Evolutionary conservation across 495 filamentous ascomycete species (phyloP), one percentile per base, ranked within the genome.

Genomic region (Pseudevernia furfuracea): DNA sequence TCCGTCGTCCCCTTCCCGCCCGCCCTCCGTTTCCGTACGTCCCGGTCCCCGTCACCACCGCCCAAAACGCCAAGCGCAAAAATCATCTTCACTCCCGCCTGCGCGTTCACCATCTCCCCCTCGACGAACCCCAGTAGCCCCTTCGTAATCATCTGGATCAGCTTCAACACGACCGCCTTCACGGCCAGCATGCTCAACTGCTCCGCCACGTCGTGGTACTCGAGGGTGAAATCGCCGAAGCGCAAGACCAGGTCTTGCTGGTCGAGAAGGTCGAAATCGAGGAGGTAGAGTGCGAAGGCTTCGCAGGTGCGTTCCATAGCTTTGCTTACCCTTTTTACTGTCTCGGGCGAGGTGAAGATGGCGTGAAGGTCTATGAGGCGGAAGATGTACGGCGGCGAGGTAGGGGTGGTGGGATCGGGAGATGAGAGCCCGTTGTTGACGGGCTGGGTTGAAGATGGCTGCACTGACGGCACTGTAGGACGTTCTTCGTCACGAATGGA

Each of bases 281-380:
- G 21, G 9, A 59, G n/a, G 8, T 0, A 1, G 28, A 6, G 28
- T 1, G 57, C 57, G 15, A 41, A 21, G 39, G 10, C 39, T 15
- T 59, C 57, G 25, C 12, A 25, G 36, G 8, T 7, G 57, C 36
- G 57, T 9, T 59, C 57, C 4, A 59, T 1, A 10, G 17, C 8
- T 25, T 7, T 23, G 57, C 4, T 0, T 2, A 28, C 10, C 0
- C 32, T 2, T 0, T 0, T 0, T 23, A 4, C 11, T 1, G 8
- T 25, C 2, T 15, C 10, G 36, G 36, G 57, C 4, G 39, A 41
- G 36, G 25, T 14, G 11, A 59, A 2, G 39, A 59, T 39, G 57
- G n/a, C 8, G 57, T 28, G 57, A 8, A 59, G 34, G 14, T 39
- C 5, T 14, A 10, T 4, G 21, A 59, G 36, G 39, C n/a, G 57